Conservation (phyloP, 805 yeast genomes). For the Kazachstania psychrophila region DNA sequence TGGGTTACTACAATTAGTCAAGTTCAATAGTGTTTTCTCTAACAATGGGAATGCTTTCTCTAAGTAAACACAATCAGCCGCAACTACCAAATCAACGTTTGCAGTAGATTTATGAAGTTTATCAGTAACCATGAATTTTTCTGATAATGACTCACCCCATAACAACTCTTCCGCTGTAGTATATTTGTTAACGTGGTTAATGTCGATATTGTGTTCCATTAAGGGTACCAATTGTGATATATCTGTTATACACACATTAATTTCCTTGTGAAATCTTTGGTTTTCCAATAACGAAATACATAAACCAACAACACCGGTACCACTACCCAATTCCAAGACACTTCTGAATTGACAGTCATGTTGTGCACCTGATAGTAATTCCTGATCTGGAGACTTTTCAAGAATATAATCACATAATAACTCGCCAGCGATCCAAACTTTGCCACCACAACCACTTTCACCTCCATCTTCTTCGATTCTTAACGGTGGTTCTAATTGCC, state of each 20-base stretch:
- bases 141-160: slow-evolving; percentile 32
- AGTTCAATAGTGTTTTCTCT: slow-evolving; percentile 40
- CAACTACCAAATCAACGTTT: slow-evolving; percentile 39
- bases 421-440: slow-evolving; percentile 54
- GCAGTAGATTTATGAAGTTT: slow-evolving; percentile 20
- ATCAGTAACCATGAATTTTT: not conserved
- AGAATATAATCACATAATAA: slow-evolving; percentile 39
- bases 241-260: slow-evolving; percentile 41
- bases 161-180: slow-evolving; percentile 37
- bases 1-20: slow-evolving; percentile 30
- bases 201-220: slow-evolving; percentile 37
- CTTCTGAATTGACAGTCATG: slow-evolving; percentile 15
- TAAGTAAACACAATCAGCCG: slow-evolving; percentile 53
- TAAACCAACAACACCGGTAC: slow-evolving; percentile 49
- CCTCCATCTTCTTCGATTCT: slow-evolving; percentile 49
- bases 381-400: slow-evolving; percentile 17
- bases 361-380: slow-evolving; percentile 7
- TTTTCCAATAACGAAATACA: slow-evolving; percentile 24
- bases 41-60: slow-evolving; percentile 46
- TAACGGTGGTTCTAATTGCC: slow-evolving; percentile 31
- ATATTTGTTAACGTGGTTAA: slow-evolving; percentile 31
- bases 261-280: slow-evolving; percentile 14
- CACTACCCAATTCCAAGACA: slow-evolving; percentile 47
- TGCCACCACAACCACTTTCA: slow-evolving; percentile 54
- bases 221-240: slow-evolving; percentile 39